phyloP scores from a whole-genome alignment of 1,284 basidiomycete genomes.

The Gomphus sp. region DNA sequence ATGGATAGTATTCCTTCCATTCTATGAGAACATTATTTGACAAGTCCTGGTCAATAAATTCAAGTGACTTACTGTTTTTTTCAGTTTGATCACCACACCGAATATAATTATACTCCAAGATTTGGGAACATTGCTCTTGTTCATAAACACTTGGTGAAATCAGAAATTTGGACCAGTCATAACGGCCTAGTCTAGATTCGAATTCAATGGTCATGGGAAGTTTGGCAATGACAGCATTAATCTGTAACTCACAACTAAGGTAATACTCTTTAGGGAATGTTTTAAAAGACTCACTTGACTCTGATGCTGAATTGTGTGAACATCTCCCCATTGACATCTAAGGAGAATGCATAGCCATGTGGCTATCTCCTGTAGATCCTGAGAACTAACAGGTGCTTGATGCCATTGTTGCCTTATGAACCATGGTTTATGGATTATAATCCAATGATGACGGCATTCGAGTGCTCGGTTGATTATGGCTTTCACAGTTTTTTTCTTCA shows the following conservation, averaged over 20 bases:
- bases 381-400: background rate
- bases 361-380: slow-evolving; percentile 2
- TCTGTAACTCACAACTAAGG: background rate
- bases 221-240: background rate
- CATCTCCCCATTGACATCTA: background rate
- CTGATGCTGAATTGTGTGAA: slow-evolving; percentile 1
- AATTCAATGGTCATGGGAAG: background rate
- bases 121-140: background rate
- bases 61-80: background rate
- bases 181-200: background rate
- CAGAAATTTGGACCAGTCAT: slow-evolving; percentile 3
- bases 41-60: background rate
- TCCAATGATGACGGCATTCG: slow-evolving; percentile 1
- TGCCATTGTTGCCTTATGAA: background rate
- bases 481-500: background rate
- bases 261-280: background rate
- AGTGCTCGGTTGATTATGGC: background rate
- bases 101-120: slow-evolving; percentile 8
- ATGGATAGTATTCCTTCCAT: slow-evolving; percentile 1
- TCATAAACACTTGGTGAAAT: background rate
- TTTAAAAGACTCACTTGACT: slow-evolving; percentile 1
- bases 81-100: slow-evolving; percentile 4
- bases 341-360: background rate
- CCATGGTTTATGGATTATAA: slow-evolving; percentile 7
- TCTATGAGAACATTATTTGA: background rate